Evolutionary conservation across 73 alveolate species (phyloP).

Genomic region (Paramecium bursaria): DNA sequence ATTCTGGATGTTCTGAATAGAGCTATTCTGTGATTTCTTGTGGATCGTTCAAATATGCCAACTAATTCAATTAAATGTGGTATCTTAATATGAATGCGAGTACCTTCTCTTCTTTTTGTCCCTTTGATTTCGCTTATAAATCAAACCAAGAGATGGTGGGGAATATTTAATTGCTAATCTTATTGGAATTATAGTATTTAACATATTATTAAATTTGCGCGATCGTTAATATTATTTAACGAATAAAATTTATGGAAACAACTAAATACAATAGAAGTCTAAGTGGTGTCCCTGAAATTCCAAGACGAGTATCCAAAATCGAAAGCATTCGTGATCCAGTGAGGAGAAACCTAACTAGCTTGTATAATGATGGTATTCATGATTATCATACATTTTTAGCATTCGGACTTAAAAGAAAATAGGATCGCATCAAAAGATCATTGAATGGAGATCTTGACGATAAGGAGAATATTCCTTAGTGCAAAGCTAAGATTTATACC

Average conservation of each 20-base stretch:
- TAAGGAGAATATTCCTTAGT: constrained; percentile 34
- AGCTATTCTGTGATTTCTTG: background rate
- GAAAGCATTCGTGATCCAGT: constrained; percentile 28
- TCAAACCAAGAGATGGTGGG: background rate
- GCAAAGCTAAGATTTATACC: background rate
- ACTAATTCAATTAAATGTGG: too few relatives aligned
- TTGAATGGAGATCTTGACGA: constrained; percentile 31
- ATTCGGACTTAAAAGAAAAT: constrained; percentile 1
- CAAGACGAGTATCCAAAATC: constrained; percentile 28
- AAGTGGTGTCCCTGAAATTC: constrained; percentile 53
- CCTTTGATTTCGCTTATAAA: background rate
- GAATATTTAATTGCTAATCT: background rate
- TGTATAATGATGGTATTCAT: constrained; percentile 41
- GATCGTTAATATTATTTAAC: constrained; percentile 54
- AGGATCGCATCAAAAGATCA: constrained; percentile 20
- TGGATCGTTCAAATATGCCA: background rate
- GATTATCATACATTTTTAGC: background rate
- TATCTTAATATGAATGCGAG: background rate
- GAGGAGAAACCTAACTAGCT: constrained; percentile 6
- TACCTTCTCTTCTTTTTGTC: background rate
- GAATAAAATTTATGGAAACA: constrained; percentile 4
- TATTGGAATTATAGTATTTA: background rate
- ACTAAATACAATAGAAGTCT: constrained; percentile 29
- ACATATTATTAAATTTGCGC: constrained; percentile 30
- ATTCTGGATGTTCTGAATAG: constrained; percentile 16